Evolutionary conservation across 2,329 filamentous ascomycete species (phyloP), one percentile per base, ranked within the genome.

Genomic region (Apiospora saccharicola): DNA sequence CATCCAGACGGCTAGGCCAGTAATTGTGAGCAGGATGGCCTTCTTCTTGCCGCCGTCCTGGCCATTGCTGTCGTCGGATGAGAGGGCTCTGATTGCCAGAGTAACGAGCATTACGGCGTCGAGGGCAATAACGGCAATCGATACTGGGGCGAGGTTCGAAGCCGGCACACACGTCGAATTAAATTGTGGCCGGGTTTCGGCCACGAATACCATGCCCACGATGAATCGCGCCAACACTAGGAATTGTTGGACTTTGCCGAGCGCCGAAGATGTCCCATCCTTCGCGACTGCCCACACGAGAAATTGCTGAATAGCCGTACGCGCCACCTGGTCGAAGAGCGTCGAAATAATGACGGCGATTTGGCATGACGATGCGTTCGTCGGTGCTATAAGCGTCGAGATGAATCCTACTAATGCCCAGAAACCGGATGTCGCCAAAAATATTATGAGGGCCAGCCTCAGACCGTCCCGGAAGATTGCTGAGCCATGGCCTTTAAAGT

Each of bases 361-460:
- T 77, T 90, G 88, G 77, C 89, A 91, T 16, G 83, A 81, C 22
- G 83, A 79, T 24, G 81, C 73, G 44, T 85, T 84, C 44, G 79
- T 79, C 46, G 83, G 78, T 74, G 85, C 80, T 79, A 89, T 82
- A 70, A 88, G 77, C 34, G 86, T 86, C 41, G 86, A 80, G 71
- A 86, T 80, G 74, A 90, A 90, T 72, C 85, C 85, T 73, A 84
- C 78, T 53, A 87, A 80, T 67, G 88, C 87, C 89, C 89, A 91
- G 68, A 88, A 81, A 75, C 85, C 84, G 43, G 87, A 83, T 72
- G 85, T 83, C 37, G 84, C 73, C 77, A 90, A 84, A 79, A 90
- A 90, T 75, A 83, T 80, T 77, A 86, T 81, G 87, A 90, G 88
- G 88, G 86, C 88, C 88, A 90, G 89, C 88, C 89, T 90, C 88